Conservation (phyloP, 768 basidiomycete genomes). For the Cubamyces sp. region DNA sequence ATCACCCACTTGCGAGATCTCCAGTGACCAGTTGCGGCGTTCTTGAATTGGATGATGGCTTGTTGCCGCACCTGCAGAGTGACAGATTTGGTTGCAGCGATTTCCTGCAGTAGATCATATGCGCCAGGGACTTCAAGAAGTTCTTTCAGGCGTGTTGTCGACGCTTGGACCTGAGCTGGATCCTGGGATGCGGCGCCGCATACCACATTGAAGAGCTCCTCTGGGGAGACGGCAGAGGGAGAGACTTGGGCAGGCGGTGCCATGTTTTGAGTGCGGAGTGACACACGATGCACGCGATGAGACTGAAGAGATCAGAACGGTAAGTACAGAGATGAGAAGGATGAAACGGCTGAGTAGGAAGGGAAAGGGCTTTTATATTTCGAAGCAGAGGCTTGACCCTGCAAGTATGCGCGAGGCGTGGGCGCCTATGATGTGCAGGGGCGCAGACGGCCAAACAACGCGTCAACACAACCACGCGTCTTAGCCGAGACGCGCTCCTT, state of each 20-base stretch:
- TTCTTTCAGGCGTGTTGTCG: conserved; percentile 63
- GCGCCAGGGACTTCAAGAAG: conserved; percentile 72
- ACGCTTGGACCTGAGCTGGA: conserved; percentile 51
- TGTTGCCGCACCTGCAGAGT: conserved; percentile 74
- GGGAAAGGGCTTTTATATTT: not conserved
- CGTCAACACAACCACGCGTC: conserved; percentile 23
- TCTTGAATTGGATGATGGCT: conserved; percentile 90
- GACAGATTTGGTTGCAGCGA: conserved; percentile 63
- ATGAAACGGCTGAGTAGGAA: not conserved
- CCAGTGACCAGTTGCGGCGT: conserved; percentile 76
- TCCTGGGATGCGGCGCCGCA: conserved; percentile 75
- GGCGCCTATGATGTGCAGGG: conserved; percentile 3
- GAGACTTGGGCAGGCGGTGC: conserved; percentile 9
- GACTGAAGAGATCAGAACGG: not conserved
- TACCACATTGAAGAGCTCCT: conserved; percentile 70
- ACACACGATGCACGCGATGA: not conserved
- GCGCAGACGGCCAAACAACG: conserved; percentile 21
- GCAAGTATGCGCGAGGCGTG: conserved; percentile 8
- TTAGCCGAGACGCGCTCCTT: conserved; percentile 21
- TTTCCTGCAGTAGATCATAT: conserved; percentile 71
- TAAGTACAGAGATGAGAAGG: conserved; percentile 12
- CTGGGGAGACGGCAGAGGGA: conserved; percentile 50
- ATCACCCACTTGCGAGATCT: conserved; percentile 68
- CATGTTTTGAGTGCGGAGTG: not conserved
- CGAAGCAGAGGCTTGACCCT: not conserved